phyloP scores from a whole-genome alignment of 768 basidiomycete species.

The Amanita muscaria region DNA sequence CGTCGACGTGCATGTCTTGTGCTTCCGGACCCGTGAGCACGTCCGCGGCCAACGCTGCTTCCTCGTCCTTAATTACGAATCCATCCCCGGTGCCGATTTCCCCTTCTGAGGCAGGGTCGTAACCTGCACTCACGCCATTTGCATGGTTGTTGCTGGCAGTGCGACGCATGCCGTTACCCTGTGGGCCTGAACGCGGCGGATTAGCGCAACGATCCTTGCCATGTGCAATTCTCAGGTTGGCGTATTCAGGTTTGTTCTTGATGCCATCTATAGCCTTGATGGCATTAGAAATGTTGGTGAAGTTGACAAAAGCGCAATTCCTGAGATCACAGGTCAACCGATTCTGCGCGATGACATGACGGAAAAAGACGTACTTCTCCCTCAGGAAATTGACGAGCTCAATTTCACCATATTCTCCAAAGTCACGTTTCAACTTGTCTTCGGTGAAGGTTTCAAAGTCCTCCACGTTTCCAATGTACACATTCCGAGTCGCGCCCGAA shows the following conservation, averaged over 20 bases:
- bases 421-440: conserved; percentile 85
- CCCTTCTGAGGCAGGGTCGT: conserved; percentile 16
- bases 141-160: conserved; percentile 27
- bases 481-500: conserved; percentile 90
- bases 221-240: conserved; percentile 82
- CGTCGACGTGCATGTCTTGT: conserved; percentile 33
- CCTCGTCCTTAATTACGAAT: conserved; percentile 19
- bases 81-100: conserved; percentile 21
- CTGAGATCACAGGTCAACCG: no score
- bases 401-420: conserved; percentile 93
- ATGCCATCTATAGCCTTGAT: conserved; percentile 98
- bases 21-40: conserved; percentile 20
- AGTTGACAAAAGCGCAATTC: conserved; percentile 95
- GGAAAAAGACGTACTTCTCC: conserved; percentile 62
- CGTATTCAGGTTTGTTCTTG: conserved; percentile 87
- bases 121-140: conserved; percentile 29
- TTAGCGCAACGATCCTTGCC: conserved; percentile 96
- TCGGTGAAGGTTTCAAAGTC: conserved; percentile 91
- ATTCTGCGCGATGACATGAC: no score
- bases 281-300: conserved; percentile 89
- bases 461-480: conserved; percentile 92
- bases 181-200: conserved; percentile 76
- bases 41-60: conserved; percentile 20
- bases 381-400: conserved; percentile 94
- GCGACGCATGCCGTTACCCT: conserved; percentile 52